A percentile compares a stretch with the other conserved stretches of the same genome.
phyloP scores from a whole-genome alignment of 2,329 filamentous ascomycete species.

The Phialemonium atrogriseum region DNA sequence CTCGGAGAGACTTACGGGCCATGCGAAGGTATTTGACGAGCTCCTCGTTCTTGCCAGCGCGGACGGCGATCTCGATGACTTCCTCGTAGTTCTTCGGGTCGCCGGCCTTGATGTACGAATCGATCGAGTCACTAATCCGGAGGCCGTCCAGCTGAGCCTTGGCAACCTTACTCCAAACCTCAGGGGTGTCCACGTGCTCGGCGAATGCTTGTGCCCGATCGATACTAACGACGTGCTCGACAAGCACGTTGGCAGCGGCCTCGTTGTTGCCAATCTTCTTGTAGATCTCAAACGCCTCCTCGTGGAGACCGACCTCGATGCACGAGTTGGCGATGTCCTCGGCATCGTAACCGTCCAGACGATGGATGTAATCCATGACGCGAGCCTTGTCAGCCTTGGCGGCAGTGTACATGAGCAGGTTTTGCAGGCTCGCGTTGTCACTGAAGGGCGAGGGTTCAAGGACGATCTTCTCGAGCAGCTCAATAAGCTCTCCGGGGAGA shows the following conservation, averaged over 20 bases:
- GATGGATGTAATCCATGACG: slow-evolving; percentile 93
- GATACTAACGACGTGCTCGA: slow-evolving; percentile 96
- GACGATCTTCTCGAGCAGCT: slow-evolving; percentile 97
- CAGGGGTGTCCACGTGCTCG: slow-evolving; percentile 84
- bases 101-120: slow-evolving; percentile 92
- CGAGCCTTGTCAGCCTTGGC: slow-evolving; percentile 93
- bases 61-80: slow-evolving; percentile 91
- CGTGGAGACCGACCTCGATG: slow-evolving; percentile 88
- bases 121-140: slow-evolving; percentile 83
- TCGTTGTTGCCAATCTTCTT: slow-evolving; percentile 93
- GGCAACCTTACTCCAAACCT: slow-evolving; percentile 97
- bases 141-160: slow-evolving; percentile 97
- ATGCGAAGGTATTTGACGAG: slow-evolving; percentile 94
- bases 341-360: slow-evolving; percentile 79
- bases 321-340: slow-evolving; percentile 90
- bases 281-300: slow-evolving; percentile 97
- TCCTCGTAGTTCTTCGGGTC: slow-evolving; percentile 91
- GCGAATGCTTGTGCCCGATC: slow-evolving; percentile 94
- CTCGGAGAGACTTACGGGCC: slow-evolving; percentile 93
- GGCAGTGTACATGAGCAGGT: slow-evolving; percentile 90
- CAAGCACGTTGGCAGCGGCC: slow-evolving; percentile 81
- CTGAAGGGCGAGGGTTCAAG: slow-evolving; percentile 99
- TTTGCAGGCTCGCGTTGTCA: slow-evolving; percentile 94
- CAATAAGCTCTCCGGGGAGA: slow-evolving; percentile 87
- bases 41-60: slow-evolving; percentile 95